Evolutionary conservation across 176 grass and related monocot species (phyloP).

Genomic region (Oryza glumipatula): DNA sequence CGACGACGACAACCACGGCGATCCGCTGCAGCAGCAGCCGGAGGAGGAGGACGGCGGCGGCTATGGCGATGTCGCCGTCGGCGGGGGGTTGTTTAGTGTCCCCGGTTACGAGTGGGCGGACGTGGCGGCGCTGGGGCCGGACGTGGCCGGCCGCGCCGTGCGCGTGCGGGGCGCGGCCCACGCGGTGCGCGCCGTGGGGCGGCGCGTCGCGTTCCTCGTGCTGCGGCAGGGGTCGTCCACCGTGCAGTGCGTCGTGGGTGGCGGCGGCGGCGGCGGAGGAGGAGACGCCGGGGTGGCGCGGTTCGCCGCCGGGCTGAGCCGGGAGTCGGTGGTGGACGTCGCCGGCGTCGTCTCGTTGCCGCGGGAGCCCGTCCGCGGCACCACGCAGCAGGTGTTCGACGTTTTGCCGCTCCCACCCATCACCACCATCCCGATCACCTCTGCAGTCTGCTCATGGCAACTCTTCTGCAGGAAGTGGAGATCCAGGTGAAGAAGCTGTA

Average conservation of each 20-base stretch:
- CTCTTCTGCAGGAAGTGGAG: conserved; percentile 50
- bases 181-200: conserved; percentile 56
- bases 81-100: neutral
- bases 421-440: neutral
- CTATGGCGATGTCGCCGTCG: neutral
- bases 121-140: conserved; percentile 34
- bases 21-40: neutral
- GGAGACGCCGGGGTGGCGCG: conserved; percentile 52
- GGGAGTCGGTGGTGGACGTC: conserved; percentile 73
- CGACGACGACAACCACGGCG: neutral
- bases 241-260: conserved; percentile 66
- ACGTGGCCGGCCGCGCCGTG: conserved; percentile 35
- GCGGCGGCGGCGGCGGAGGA: conserved; percentile 8
- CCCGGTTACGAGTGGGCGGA: conserved; percentile 42
- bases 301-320: conserved; percentile 62
- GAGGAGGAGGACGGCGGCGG: neutral
- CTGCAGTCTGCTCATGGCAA: neutral
- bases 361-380: conserved; percentile 59
- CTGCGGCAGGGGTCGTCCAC: conserved; percentile 56
- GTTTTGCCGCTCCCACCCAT: neutral
- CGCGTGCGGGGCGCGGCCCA: conserved; percentile 58
- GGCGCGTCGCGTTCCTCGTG: conserved; percentile 65
- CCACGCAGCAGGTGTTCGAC: conserved; percentile 59
- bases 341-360: conserved; percentile 63
- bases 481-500: conserved; percentile 66